Percentiles rank a stretch among this genome's conserved stretches.
Evolutionary conservation across 768 basidiomycete genomes (phyloP).

Genomic region (Cystobasidium onofrii): DNA sequence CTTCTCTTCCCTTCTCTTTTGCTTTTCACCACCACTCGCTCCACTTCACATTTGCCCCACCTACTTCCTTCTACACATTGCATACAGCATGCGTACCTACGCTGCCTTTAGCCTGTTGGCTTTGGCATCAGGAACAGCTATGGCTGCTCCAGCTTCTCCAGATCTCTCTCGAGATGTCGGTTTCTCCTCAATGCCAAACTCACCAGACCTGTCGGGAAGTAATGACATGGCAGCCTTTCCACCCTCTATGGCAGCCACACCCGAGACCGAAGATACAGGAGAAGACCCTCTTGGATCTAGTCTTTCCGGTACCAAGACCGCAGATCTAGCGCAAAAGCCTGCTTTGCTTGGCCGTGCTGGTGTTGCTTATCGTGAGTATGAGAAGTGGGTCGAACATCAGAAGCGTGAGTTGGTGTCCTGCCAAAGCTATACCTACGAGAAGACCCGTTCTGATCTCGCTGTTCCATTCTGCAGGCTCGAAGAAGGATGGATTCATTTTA

Average conservation of each 20-base stretch:
- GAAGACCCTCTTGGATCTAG: neutral
- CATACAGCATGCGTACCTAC: conserved; percentile 16
- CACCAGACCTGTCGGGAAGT: neutral
- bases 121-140: conserved; percentile 2
- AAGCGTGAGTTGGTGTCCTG: neutral
- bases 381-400: neutral
- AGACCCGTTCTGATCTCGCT: too few species aligned
- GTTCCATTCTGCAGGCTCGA: neutral
- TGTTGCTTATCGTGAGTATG: neutral
- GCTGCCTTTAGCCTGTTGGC: conserved; percentile 12
- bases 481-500: neutral
- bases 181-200: conserved; percentile 12
- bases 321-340: neutral
- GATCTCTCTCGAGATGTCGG: neutral
- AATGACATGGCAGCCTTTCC: conserved; percentile 13
- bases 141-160: neutral
- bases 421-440: too few species aligned
- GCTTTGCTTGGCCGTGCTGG: neutral
- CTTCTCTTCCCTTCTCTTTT: neutral
- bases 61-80: neutral
- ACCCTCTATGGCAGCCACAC: neutral
- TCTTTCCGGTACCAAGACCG: neutral
- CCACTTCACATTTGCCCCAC: neutral
- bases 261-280: neutral
- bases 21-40: neutral